Conservation (phyloP, 148 eudicot genomes). For the Rhododendron simsii region DNA sequence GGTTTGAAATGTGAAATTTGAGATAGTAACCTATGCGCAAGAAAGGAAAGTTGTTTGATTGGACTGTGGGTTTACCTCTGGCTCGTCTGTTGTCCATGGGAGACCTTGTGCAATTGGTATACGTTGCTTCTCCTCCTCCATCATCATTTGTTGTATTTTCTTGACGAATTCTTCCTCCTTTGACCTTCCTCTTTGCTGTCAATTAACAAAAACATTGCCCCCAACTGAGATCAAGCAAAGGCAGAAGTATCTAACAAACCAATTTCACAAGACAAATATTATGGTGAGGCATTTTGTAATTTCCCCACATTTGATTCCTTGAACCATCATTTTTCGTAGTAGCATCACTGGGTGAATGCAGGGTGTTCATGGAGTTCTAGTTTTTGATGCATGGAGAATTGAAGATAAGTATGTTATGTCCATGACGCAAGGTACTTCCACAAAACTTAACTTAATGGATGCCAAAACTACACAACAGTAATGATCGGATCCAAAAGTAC, state of each 20-base stretch:
- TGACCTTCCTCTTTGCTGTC: constrained; percentile 71
- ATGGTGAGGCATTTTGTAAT: not conserved
- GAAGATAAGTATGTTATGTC: not conserved
- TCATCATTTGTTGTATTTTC: constrained; percentile 65
- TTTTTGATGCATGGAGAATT: not conserved
- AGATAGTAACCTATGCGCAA: not conserved
- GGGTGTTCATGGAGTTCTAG: not conserved
- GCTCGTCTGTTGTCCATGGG: constrained; percentile 93
- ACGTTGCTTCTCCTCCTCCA: constrained; percentile 75
- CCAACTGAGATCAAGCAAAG: not conserved
- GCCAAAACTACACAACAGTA: not conserved
- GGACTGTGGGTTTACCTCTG: constrained; percentile 49
- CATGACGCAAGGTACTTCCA: no score
- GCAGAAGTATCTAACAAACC: not conserved
- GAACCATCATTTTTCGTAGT: not conserved
- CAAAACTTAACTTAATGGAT: not conserved
- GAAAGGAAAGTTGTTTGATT: not conserved
- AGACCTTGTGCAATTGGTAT: constrained; percentile 90
- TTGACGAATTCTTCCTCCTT: constrained; percentile 82
- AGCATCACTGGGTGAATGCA: not conserved
- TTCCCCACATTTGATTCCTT: not conserved
- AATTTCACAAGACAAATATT: not conserved
- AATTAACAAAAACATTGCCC: not conserved
- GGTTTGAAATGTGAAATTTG: not conserved
- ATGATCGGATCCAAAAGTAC: not conserved